Evolutionary conservation across 140 eudicot species (phyloP), one percentile per base, ranked within the genome.

Genomic region (Anethum foeniculum): DNA sequence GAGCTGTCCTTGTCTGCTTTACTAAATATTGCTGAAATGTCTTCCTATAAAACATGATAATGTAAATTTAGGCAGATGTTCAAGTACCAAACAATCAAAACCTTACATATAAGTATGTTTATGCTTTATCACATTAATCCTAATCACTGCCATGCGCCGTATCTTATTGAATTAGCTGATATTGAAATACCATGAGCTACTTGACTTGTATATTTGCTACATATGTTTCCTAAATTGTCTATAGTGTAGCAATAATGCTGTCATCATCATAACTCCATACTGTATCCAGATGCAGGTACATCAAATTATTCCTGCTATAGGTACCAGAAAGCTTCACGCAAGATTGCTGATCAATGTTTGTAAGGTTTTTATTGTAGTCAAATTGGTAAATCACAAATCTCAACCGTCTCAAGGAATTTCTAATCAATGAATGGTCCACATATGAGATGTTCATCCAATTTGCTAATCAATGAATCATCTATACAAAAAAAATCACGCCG

Each of bases 1-100:
- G 96, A 91, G 54, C 85, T 91, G 87, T 93, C 94, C 89, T 91
- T 88, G 85, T 93, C 97, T 48, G 97, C 97, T 87, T 91, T 93
- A 38, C 80, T 46, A 78, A 91, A 93, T 83, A 93, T 93, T 4
- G 92, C 92, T 44, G 91, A 88, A 62, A 93, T 85, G 80, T 93
- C 98, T 85, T 91, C 98, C 98, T 93, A 86, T 43, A 81, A 74
- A 72, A 72, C 44, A 52, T 41, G 54, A 32, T 16, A 39, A 6
- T 39, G 8, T 67, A 67, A 5, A 16, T 30, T 28, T 14, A 6
- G 1, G 11, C 13, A 32, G 23, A 4, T 32, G 39, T 67, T 67
- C 12, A 67, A 65, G 73, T 65, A 65, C 7, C 0, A 65, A 27
- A 64, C 3, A 11, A 2, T 28, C 41, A 60, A 21, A n/a, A 65